Evolutionary conservation across 1,284 basidiomycete genomes (phyloP).

Genomic region (Trichosporon faecale): DNA sequence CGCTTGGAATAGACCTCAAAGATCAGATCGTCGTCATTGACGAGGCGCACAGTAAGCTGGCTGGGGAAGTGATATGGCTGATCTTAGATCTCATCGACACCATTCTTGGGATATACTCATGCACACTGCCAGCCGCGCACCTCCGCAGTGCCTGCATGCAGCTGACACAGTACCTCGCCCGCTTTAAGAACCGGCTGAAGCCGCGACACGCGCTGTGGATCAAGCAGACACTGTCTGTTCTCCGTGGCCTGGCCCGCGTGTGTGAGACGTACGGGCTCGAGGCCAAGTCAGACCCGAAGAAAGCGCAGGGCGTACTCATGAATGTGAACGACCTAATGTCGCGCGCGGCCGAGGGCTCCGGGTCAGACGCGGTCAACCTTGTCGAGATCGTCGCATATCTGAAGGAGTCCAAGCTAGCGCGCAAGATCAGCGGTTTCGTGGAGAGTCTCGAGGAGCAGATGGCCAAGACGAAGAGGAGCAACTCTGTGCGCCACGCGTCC

Average conservation of each 20-base stretch:
- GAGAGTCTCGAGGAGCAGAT: slow-evolving; percentile 58
- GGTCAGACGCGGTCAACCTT: slow-evolving; percentile 68
- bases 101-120: slow-evolving; percentile 78
- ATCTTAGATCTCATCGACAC: slow-evolving; percentile 76
- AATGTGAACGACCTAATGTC: slow-evolving; percentile 61
- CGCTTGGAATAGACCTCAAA: slow-evolving; percentile 76
- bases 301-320: slow-evolving; percentile 42
- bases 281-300: slow-evolving; percentile 29
- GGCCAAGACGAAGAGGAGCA: slow-evolving; percentile 14
- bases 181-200: slow-evolving; percentile 73
- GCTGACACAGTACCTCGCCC: slow-evolving; percentile 71
- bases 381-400: slow-evolving; percentile 80
- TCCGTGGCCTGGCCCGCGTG: slow-evolving; percentile 65
- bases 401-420: slow-evolving; percentile 73
- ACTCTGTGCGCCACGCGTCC: slow-evolving; percentile 41
- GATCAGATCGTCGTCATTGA: slow-evolving; percentile 87
- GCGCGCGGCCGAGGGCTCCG: slow-evolving; percentile 52
- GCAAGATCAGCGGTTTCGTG: slow-evolving; percentile 71
- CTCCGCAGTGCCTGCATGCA: slow-evolving; percentile 69
- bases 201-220: slow-evolving; percentile 74
- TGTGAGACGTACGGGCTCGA: slow-evolving; percentile 57
- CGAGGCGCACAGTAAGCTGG: slow-evolving; percentile 84
- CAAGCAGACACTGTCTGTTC: slow-evolving; percentile 69
- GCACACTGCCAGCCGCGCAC: slow-evolving; percentile 62
- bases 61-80: background rate